Evolutionary conservation across 163 green algal species (phyloP), one percentile per base, ranked within the genome.

Genomic region (Dunaliella salina): DNA sequence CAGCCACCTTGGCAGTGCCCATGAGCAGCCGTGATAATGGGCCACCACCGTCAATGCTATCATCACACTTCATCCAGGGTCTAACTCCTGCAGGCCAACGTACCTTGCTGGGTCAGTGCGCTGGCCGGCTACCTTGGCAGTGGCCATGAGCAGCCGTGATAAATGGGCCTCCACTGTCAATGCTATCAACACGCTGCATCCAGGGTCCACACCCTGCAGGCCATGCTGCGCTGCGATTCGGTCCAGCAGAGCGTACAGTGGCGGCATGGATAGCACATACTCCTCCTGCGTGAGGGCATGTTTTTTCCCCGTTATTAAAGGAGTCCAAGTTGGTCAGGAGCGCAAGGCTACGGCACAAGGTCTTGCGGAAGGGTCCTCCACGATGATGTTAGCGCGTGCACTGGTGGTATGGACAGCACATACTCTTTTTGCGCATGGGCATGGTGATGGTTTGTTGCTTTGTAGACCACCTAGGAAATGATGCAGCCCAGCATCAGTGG

Each of bases 81-180:
- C 82, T 33, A 85, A n/a, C n/a, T n/a, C 20, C 13, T 50, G 24
- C 5, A 33, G 29, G 4, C 29, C n/a, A 33, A 69, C 35, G 0
- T 22, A 69, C 33, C 83, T 34, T 18, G 57, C 30, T 24, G 57
- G 83, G 63, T 80, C 83, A 63, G 24, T 35, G 22, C 83, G 32
- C 67, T 81, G 59, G 35, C 63, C 33, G 4, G 63, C 63, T 33
- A 80, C 83, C 63, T 81, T 81, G 17, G 63, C 83, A 17, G 46
- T 80, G 32, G 83, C 33, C 33, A 32, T 50, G 32, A 85, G 83
- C 67, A 85, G 34, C 32, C 83, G 83, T 25, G n/a, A 69, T 32
- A 85, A 46, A 33, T 85, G 83, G 0, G 63, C 63, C 83, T 85
- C 83, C 33, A 85, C 63, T 29, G 83, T 63, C 63, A 63, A 33